Base-by-base conservation (phyloP, 768 basidiomycete genomes). In the Arthromyces matolae region DNA sequence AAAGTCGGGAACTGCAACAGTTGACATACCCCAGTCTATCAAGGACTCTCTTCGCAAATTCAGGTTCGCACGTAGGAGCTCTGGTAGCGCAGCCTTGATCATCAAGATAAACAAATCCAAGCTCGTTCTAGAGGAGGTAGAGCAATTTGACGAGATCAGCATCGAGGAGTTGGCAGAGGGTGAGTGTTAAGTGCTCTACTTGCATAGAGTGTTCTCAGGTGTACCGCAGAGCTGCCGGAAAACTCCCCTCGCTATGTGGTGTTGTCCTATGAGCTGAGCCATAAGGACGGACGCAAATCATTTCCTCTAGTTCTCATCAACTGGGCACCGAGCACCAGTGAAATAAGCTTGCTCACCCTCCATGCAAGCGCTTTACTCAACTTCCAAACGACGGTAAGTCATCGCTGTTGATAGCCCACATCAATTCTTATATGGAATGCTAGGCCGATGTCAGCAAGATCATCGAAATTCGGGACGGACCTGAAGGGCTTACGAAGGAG, bases 121-220 rank as follows among this genome's bases (percentile, higher is more conserved):
- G 57, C 77, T 94, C 49, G 60, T 81, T 54, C 86, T 96, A 85
- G 85, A 87, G 62, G 84, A 90, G 58, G 86, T 83, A 25, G 89
- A 92, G 45, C 81, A 84, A 60, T 84, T 89, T 54, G 83, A 86
- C 59, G 69, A 80, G 50, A 84, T 89, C 50, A 76, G 75, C 46
- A 80, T 93, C 48, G 86, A 88, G 57, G 90, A 94, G 13, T 80
- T 97, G 29, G 88, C 80, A n/a, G 85, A 93, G 69, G 93, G 93
- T 90, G 54, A 49, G 52, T 37, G n/a, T 29, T n/a, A n/a, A 41
- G 18, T 27, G 9, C 8, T 37, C 35, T 12, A 16, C 23, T 42
- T 25, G 44, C 18, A 13, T 47, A 51, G 18, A 46, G 19, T 16
- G 46, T 22, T 31, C 23, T 35, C 47, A n/a, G n/a, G n/a, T n/a